Evolutionary conservation across 805 yeast genomes (phyloP).

Genomic region (Yamadazyma tumulicola): DNA sequence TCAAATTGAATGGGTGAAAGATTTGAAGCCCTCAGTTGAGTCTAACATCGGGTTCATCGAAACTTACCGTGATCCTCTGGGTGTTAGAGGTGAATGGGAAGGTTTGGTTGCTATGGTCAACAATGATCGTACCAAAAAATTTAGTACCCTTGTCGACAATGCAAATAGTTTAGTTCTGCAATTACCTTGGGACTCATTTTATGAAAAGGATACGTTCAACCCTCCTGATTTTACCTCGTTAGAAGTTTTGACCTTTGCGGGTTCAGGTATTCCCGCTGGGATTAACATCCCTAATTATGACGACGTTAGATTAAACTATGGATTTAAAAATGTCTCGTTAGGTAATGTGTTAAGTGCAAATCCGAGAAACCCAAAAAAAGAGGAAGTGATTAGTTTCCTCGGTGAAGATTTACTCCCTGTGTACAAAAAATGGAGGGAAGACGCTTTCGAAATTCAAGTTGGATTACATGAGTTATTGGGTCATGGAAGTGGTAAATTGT

Average conservation of each 20-base stretch:
- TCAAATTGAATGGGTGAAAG: slow-evolving; percentile 85
- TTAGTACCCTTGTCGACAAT: slow-evolving; percentile 60
- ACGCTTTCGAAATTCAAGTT: slow-evolving; percentile 88
- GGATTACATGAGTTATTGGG: slow-evolving; percentile 91
- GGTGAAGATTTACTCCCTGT: slow-evolving; percentile 48
- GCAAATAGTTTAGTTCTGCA: slow-evolving; percentile 63
- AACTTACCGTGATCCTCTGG: slow-evolving; percentile 89
- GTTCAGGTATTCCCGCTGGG: slow-evolving; percentile 90
- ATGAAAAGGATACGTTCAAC: slow-evolving; percentile 80
- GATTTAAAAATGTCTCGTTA: slow-evolving; percentile 85
- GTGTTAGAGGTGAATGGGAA: slow-evolving; percentile 93
- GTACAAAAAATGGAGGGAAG: slow-evolving; percentile 69
- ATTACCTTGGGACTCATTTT: slow-evolving; percentile 75
- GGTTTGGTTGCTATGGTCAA: slow-evolving; percentile 88
- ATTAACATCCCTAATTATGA: slow-evolving; percentile 92
- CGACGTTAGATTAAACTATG: slow-evolving; percentile 77
- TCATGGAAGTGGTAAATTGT: slow-evolving; percentile 85
- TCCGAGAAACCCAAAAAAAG: slow-evolving; percentile 59
- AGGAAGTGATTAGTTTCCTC: slow-evolving; percentile 67
- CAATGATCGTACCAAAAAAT: slow-evolving; percentile 79
- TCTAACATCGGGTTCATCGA: slow-evolving; percentile 89
- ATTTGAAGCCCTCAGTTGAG: slow-evolving; percentile 65
- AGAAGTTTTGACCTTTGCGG: slow-evolving; percentile 86
- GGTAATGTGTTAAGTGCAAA: slow-evolving; percentile 79
- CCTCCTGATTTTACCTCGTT: slow-evolving; percentile 92